Conservation (phyloP, 768 basidiomycete genomes). For the Phylloporus arenicola region DNA sequence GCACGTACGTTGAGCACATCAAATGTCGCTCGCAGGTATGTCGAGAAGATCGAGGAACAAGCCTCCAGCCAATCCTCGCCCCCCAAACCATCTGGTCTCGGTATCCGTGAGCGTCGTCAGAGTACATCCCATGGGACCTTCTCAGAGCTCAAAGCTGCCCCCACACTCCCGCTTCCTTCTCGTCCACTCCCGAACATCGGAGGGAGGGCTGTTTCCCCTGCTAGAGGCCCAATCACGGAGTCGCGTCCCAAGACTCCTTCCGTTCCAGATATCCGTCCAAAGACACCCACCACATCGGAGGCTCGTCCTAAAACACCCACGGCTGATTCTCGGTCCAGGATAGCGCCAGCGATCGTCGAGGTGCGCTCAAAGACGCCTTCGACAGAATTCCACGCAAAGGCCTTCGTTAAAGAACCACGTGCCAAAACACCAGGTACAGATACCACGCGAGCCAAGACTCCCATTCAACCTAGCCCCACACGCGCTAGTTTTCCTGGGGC, state of each 20-base stretch:
- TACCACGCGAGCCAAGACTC: conserved; percentile 12
- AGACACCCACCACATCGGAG: conserved; percentile 15
- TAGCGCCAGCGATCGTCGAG: conserved; percentile 7
- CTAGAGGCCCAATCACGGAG: conserved; percentile 12
- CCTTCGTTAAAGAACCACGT: conserved; percentile 16
- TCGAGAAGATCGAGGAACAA: conserved; percentile 38
- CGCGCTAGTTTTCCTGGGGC: conserved; percentile 14
- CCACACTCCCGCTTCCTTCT: conserved; percentile 14
- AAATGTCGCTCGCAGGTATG: conserved; percentile 28
- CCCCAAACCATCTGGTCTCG: conserved; percentile 20
- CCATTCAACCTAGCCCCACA: conserved; percentile 13
- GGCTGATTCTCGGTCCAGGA: conserved; percentile 12
- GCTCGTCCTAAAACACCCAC: conserved; percentile 20
- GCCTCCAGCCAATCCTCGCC: conserved; percentile 29
- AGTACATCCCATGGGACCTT: conserved; percentile 38
- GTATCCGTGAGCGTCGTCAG: conserved; percentile 44
- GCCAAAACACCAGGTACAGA: conserved; percentile 18
- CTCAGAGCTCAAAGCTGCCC: conserved; percentile 13
- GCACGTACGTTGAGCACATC: conserved; percentile 34
- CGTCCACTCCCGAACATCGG: conserved; percentile 15
- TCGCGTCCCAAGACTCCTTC: conserved; percentile 19
- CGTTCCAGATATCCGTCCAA: conserved; percentile 16
- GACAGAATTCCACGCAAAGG: conserved; percentile 9
- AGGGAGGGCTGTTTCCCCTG: conserved; percentile 7
- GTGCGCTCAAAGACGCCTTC: conserved; percentile 17